Evolutionary conservation across 495 filamentous ascomycete species (phyloP).

Genomic region (Geoglossum glabrum): DNA sequence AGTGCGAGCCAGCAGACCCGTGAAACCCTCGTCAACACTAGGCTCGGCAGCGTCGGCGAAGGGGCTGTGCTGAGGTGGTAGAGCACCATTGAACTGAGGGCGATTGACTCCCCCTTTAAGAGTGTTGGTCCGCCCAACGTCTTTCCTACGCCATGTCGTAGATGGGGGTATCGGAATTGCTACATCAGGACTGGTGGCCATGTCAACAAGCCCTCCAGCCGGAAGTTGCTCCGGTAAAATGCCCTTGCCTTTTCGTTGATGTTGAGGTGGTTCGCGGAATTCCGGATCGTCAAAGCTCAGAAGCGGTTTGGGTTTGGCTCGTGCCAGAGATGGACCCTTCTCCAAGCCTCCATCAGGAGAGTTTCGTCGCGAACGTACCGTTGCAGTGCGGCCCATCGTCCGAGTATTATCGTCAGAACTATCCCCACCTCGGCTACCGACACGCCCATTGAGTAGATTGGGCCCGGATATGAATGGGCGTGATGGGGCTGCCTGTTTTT

Average conservation of each 20-base stretch:
- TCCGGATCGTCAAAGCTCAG: conserved; percentile 48
- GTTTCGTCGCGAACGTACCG: conserved; percentile 18
- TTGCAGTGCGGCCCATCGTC: not conserved
- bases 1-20: conserved; percentile 13
- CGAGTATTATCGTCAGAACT: not conserved
- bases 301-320: conserved; percentile 36
- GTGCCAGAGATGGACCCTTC: conserved; percentile 15
- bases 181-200: conserved; percentile 37
- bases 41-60: conserved; percentile 3
- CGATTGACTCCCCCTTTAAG: conserved; percentile 1
- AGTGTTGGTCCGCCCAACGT: conserved; percentile 3
- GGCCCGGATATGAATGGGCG: conserved; percentile 1
- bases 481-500: not conserved
- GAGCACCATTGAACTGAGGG: conserved; percentile 3
- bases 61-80: not conserved
- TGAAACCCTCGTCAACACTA: conserved; percentile 12
- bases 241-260: conserved; percentile 44
- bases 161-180: conserved; percentile 25
- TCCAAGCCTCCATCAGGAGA: conserved; percentile 12
- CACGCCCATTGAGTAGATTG: not conserved
- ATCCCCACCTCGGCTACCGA: not conserved
- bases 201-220: conserved; percentile 39
- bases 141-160: conserved; percentile 29
- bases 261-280: conserved; percentile 59
- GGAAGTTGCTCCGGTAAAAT: conserved; percentile 34